These are phyloP conservation scores for Myxozyma sirexii DNA, from an alignment of 805 yeast species.

Conservation along the genomic window DNA sequence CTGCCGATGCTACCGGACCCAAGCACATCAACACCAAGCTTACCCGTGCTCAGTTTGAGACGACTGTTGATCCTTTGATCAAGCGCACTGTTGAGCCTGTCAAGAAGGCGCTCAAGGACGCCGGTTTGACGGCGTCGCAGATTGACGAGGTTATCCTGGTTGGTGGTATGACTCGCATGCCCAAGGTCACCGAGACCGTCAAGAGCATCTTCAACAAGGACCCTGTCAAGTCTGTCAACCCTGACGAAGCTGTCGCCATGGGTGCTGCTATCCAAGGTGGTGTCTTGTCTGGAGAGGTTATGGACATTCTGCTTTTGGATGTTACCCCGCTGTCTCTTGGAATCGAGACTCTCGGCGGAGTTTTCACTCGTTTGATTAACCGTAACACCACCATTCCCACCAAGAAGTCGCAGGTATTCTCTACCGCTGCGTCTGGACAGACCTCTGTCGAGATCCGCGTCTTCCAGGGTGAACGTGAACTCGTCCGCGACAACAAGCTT, in stretches of 20 bases:
- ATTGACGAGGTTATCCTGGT: conserved; percentile 81
- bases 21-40: conserved; percentile 74
- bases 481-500: conserved; percentile 95
- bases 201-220: conserved; percentile 75
- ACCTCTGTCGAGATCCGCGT: conserved; percentile 96
- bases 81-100: conserved; percentile 75
- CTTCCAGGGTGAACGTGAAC: conserved; percentile 99
- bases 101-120: conserved; percentile 81
- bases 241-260: conserved; percentile 91
- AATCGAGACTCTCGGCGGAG: conserved; percentile 98
- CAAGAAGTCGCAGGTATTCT: conserved; percentile 93
- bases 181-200: conserved; percentile 79
- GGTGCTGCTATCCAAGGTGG: conserved; percentile 99
- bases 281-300: conserved; percentile 91
- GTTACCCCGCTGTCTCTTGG: conserved; percentile 90
- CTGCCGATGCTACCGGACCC: conserved; percentile 83
- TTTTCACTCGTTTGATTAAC: conserved; percentile 86
- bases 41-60: conserved; percentile 68
- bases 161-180: conserved; percentile 94
- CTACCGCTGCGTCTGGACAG: conserved; percentile 95
- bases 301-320: conserved; percentile 86
- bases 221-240: conserved; percentile 91
- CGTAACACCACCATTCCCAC: conserved; percentile 97
- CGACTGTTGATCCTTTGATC: conserved; percentile 66
- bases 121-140: conserved; percentile 64